phyloP scores from a whole-genome alignment of 257 asterid species.

The Catharanthus roseus region DNA sequence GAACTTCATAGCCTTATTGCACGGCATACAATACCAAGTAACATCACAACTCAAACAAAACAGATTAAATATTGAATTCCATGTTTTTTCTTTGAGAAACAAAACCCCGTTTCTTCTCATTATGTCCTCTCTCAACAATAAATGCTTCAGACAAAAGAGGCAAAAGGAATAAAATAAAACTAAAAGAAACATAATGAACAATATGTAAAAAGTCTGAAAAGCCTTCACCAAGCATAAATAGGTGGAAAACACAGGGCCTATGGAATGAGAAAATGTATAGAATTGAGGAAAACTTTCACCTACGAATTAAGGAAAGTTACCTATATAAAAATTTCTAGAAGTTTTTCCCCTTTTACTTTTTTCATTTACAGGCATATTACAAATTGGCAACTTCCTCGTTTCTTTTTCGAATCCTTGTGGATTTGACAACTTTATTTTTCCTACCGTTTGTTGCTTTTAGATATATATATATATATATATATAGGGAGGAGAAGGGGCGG shows the following conservation, averaged over 20 bases:
- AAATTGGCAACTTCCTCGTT: not conserved
- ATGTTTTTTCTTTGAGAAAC: not conserved
- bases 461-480: no score
- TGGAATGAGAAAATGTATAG: not conserved
- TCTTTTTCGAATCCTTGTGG: not conserved
- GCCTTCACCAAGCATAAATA: no score
- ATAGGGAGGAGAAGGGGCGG: not conserved
- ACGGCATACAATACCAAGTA: not conserved
- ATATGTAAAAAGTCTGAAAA: no score
- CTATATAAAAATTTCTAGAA: not conserved
- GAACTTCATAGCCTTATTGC: not conserved
- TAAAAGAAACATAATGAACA: not conserved
- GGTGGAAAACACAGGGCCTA: not conserved
- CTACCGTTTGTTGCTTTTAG: not conserved
- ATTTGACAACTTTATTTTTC: not conserved
- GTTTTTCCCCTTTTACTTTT: not conserved
- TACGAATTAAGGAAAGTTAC: not conserved
- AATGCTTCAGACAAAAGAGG: not conserved
- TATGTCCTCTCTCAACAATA: not conserved
- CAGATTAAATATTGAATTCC: not conserved
- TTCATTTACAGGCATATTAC: not conserved
- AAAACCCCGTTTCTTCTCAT: not conserved
- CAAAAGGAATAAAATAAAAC: not conserved
- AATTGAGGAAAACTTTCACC: not conserved
- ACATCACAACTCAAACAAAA: not conserved